Base-by-base conservation (phyloP, 495 filamentous ascomycete species). In the Diplogelasinospora grovesii region DNA sequence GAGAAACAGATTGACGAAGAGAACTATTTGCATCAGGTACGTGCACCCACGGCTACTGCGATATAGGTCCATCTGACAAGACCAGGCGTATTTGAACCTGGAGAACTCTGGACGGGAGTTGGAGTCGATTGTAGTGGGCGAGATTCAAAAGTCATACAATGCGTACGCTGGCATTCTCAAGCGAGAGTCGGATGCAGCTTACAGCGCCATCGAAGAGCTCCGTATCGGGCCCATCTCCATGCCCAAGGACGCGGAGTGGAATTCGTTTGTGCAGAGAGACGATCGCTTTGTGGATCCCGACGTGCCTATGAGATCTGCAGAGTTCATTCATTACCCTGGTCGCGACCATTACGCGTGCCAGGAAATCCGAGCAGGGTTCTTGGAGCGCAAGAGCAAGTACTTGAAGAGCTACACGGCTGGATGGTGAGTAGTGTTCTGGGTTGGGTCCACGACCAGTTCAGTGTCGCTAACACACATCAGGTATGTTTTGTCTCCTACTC, bases 331-430 rank as follows among this genome's bases (percentile, higher is more conserved):
- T 24, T 98, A 97, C 61, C 89, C 90, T n/a, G 92, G 92, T 11
- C 83, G 83, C 50, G 77, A 94, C 53, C 86, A 95, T 58, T 83
- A 84, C 36, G 82, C 88, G 7, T 87, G 86, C 22, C 77, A 82
- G 39, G 92, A 95, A 54, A 81, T 98, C 23, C 74, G 86, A 34
- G 84, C 85, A 5, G 92, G 92, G 1, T 81, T 94, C 66, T 70
- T 98, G 38, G 92, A 98, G 68, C 82, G 92, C 33, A 98, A 96
- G 77, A 93, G 85, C 74, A 98, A 97, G 57, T 98, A 97, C 60
- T 69, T 98, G 28, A 98, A 97, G 74, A 95, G 88, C 56, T 98
- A 95, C 60, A 89, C 89, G 3, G 84, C 90, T 18, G 92, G 92
- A 63, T 98, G 92, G 92, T 93, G 71, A 64, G 81, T 65, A 22